Base-by-base conservation (phyloP, 352 stramenopile genomes). In the Globisporangium echinulatum region DNA sequence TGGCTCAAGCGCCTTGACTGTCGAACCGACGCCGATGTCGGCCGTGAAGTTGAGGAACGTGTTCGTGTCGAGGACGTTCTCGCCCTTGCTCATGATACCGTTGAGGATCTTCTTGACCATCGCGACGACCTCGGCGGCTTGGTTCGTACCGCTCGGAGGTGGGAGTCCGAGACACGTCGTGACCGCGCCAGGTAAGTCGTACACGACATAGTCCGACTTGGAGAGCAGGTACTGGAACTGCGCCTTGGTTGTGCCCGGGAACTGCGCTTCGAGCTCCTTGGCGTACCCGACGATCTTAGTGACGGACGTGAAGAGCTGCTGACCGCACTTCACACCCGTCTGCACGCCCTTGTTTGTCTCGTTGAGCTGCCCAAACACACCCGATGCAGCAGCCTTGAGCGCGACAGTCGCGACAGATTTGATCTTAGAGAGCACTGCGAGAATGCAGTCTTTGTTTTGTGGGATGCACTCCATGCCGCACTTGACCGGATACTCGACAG, bases 131-230 rank as follows among this genome's bases (percentile, higher is more conserved):
- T 58, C 52, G 1, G 42, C 39, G 3, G 58, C 51, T 7, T 64
- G 50, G 37, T 54, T 8, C 15, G 59, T 33, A 4, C 59, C 59
- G 0, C 33, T 39, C 14, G 59, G 59, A 6, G 47, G 38, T 11
- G 57, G 58, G 17, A 74, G 60, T 7, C 75, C 75, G 14, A 77
- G 53, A 47, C 79, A 87, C 7, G 65, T 72, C 14, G 70, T 62
- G 25, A 86, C 79, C 0, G 74, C 75, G 33, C 65, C 61, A 0
- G 79, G 79, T 3, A 87, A 52, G 59, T 89, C 79, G 25, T 66
- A 70, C 15, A 85, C 62, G 4, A 75, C 74, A 4, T 73, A 72
- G 62, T 87, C 78, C 50, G 75, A 79, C 61, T 89, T 80, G 59
- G 67, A 70, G 11, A 89, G 51, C 40, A 85, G 25, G 42, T 71